Evolutionary conservation across 1,139 yeast genomes (phyloP), one percentile per base, ranked within the genome.

Genomic region (Lodderomyces theae): DNA sequence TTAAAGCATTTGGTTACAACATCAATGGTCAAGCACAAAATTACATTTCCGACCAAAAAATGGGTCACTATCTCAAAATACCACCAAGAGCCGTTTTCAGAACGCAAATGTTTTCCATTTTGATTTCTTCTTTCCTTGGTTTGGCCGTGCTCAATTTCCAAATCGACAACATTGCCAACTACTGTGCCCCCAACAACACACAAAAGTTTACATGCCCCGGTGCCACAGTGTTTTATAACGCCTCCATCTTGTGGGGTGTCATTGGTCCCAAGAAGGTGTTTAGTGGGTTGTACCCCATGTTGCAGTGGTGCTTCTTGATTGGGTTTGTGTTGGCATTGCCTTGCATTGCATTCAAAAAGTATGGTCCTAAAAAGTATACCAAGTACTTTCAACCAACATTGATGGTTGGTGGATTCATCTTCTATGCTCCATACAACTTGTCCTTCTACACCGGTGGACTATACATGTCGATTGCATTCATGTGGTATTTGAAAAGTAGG

Each of bases 211-310:
- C 75, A 5, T 80, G 85, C 54, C 80, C 78, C 28, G 42, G 45
- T 24, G 66, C 73, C 8, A 63, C 61, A 23, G 73, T 72, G 1
- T 78, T 72, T 55, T 80, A 66, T 61, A 67, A 69, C 39, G 79
- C 84, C 1, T 72, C 82, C 1, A 68, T 80, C 13, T 61, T 77
- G 25, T 80, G 85, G 86, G 86, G 86, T 42, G 76, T 77, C 9
- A 74, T 80, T 49, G 86, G 85, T 2, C 82, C 85, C 1, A 60
- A 66, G 48, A 66, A 73, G 46, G 72, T 68, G 39, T 76, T 76
- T 47, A 61, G 60, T 44, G 71, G 69, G 1, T 51, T 75, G 15
- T 77, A 77, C 50, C 80, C 80, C 18, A 51, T 63, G 25, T 56
- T 76, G 55, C 63, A 66, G 52, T 74, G 63, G 60, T 69, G 77